These are phyloP conservation scores for Blastomyces parvus DNA, from an alignment of 2,329 filamentous ascomycete genomes.

Conservation along the genomic window DNA sequence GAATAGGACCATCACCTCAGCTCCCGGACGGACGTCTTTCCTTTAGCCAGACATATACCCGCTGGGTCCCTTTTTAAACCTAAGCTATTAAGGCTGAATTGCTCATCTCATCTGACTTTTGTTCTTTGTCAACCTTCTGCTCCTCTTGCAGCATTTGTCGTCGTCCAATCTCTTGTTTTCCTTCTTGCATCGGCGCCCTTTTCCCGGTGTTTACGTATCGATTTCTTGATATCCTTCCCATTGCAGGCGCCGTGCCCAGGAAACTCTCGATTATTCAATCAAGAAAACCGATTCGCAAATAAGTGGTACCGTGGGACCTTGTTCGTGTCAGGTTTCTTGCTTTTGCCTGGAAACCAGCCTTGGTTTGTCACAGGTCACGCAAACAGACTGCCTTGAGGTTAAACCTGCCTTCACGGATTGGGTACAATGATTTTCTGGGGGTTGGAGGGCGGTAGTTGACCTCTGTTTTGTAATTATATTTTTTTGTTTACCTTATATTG, in stretches of 20 bases:
- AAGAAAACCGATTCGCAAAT: background rate
- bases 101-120: slow-evolving; percentile 1
- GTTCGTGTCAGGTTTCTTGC: slow-evolving; percentile 5
- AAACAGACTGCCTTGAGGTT: background rate
- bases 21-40: background rate
- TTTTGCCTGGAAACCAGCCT: background rate
- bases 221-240: slow-evolving; percentile 5
- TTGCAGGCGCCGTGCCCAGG: background rate
- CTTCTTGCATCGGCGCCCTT: background rate
- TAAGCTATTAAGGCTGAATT: background rate
- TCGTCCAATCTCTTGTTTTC: background rate
- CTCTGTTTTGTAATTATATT: slow-evolving; percentile 1
- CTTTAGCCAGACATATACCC: background rate
- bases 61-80: background rate
- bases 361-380: slow-evolving; percentile 6
- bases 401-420: background rate
- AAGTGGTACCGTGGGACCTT: background rate
- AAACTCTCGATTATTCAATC: background rate
- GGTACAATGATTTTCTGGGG: slow-evolving; percentile 1
- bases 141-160: background rate
- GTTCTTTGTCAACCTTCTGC: background rate
- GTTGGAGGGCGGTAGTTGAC: slow-evolving; percentile 1
- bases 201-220: background rate
- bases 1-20: background rate
- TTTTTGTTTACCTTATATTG: slow-evolving; percentile 1